These are phyloP conservation scores for Aspergillus uvarum DNA, from an alignment of 2,329 filamentous ascomycete genomes.

Conservation along the genomic window DNA sequence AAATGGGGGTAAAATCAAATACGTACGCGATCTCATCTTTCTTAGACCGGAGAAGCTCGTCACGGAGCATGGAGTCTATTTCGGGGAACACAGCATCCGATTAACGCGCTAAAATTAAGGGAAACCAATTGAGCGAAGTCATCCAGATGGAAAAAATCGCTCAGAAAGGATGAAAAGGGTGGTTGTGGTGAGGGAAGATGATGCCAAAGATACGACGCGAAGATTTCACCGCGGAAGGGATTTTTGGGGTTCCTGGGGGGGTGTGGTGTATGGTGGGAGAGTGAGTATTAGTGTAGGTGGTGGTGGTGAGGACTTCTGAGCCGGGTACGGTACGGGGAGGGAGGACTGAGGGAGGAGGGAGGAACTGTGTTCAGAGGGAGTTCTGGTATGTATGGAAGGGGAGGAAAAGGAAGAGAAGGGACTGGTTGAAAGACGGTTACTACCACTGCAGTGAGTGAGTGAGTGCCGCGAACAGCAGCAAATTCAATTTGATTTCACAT, in stretches of 20 bases:
- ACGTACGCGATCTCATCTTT: constrained; percentile 54
- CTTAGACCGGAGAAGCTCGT: constrained; percentile 52
- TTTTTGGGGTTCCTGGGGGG: constrained; percentile 24
- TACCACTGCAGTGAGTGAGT: constrained; percentile 10
- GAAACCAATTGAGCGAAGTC: constrained; percentile 39
- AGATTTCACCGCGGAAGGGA: constrained; percentile 32
- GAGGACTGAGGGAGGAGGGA: background rate
- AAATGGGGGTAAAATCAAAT: constrained; percentile 30
- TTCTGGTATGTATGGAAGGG: constrained; percentile 14
- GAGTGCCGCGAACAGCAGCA: constrained; percentile 19
- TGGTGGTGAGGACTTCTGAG: constrained; percentile 23
- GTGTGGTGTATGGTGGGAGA: background rate
- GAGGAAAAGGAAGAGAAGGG: background rate
- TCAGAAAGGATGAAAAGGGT: constrained; percentile 46
- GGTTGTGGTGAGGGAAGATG: constrained; percentile 40
- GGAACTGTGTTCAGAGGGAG: background rate
- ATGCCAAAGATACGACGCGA: constrained; percentile 34
- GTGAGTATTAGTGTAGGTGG: constrained; percentile 18
- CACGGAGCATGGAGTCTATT: constrained; percentile 51
- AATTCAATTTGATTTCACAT: background rate
- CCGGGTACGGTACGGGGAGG: constrained; percentile 20
- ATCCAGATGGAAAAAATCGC: constrained; percentile 47
- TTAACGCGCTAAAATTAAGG: constrained; percentile 48
- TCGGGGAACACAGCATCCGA: constrained; percentile 50
- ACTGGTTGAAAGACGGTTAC: too few relatives aligned